Conservation (phyloP, 306 rosid species). For the Trichosanthes cucumerina region DNA sequence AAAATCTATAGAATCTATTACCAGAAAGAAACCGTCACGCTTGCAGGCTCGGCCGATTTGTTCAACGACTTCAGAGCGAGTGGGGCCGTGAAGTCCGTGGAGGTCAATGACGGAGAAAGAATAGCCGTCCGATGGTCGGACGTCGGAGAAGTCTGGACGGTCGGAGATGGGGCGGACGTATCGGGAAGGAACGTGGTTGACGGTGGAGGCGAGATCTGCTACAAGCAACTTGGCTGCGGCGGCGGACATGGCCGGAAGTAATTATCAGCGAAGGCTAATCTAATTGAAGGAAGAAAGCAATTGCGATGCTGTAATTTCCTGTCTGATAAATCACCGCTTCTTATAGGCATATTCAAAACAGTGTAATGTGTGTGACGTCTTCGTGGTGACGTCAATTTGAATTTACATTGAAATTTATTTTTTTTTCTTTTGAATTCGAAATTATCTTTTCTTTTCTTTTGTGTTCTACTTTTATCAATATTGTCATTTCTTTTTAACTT, state of each 20-base stretch:
- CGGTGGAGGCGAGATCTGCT: conserved; percentile 19
- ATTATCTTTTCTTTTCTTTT: too few relatives aligned
- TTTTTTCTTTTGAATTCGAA: too few relatives aligned
- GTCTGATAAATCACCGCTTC: too few relatives aligned
- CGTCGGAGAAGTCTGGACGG: conserved; percentile 27
- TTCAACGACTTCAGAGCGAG: conserved; percentile 19
- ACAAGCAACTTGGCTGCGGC: conserved; percentile 14
- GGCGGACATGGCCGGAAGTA: neutral
- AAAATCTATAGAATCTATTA: neutral
- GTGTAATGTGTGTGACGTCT: too few relatives aligned
- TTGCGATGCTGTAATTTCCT: neutral
- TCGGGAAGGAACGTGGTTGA: conserved; percentile 23
- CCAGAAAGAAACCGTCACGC: conserved; percentile 38
- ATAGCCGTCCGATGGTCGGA: conserved; percentile 7
- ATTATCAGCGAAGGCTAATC: too few relatives aligned
- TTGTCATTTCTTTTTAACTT: too few relatives aligned
- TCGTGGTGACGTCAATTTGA: too few relatives aligned
- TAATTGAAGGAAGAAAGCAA: neutral
- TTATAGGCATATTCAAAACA: too few relatives aligned
- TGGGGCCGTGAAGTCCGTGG: conserved; percentile 25
- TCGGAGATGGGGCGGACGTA: conserved; percentile 35
- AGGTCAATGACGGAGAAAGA: conserved; percentile 34
- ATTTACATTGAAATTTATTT: too few relatives aligned
- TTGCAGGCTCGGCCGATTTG: conserved; percentile 34
- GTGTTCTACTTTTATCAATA: too few relatives aligned